These are phyloP conservation scores for Diaporthe ampelina DNA, from an alignment of 2,329 filamentous ascomycete genomes.

Conservation along the genomic window DNA sequence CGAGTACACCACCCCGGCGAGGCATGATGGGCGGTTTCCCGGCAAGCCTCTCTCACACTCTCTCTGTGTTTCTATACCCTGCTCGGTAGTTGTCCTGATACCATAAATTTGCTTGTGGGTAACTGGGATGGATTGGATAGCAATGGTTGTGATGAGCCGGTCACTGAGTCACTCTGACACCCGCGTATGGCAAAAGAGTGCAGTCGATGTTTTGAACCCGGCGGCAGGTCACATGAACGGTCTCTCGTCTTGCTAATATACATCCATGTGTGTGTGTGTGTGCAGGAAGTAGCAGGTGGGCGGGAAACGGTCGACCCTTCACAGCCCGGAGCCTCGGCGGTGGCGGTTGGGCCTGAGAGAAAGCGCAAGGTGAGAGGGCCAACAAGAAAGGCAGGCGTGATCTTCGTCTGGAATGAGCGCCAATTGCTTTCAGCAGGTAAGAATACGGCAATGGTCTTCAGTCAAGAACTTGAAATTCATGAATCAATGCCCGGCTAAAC, in stretches of 20 bases:
- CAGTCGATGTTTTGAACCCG: neutral
- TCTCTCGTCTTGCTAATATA: neutral
- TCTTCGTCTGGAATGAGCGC: neutral
- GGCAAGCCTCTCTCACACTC: neutral
- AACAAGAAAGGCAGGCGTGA: neutral
- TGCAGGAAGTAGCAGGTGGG: neutral
- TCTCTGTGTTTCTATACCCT: neutral
- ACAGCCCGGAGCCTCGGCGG: neutral
- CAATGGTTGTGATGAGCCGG: neutral
- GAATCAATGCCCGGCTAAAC: neutral
- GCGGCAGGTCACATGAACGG: neutral
- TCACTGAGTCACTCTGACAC: neutral
- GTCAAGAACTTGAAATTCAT: neutral
- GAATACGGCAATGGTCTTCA: neutral
- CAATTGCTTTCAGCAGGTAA: neutral
- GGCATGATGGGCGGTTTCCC: conserved; percentile 19
- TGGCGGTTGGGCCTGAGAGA: neutral
- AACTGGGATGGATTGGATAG: neutral
- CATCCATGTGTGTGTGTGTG: neutral
- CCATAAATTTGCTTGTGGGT: neutral
- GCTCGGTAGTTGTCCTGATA: neutral
- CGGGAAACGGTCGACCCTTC: neutral
- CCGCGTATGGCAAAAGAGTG: neutral
- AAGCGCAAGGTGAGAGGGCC: neutral
- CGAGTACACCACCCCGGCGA: conserved; percentile 8